Base-by-base conservation (phyloP, 176 grass and related monocot species). In the Alopecurus myosuroides region DNA sequence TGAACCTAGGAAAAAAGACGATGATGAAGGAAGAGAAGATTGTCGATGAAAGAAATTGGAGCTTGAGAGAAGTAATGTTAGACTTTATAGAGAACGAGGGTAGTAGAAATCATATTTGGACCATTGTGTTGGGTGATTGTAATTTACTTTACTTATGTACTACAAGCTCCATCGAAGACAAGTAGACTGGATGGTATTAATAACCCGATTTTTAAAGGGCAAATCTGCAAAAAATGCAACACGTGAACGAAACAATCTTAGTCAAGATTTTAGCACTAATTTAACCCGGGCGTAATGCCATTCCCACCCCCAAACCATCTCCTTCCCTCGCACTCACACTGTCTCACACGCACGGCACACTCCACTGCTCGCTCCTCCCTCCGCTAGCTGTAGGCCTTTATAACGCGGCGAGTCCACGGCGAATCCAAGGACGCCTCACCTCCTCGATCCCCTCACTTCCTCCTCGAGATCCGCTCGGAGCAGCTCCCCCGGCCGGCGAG, bases 311-410 rank as follows among this genome's bases (percentile, higher is more conserved):
- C 70, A 29, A 49, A 5, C 77, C 58, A 19, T 49, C 84, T 69
- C 13, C 58, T 51, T 50, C 36, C 7, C 73, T 40, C 41, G n/a
- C n/a, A 1, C 80, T 82, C 71, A 70, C 82, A 40, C 77, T 18
- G 33, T 78, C 76, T 10, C 68, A 20, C 64, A 40, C 46, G 12
- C 49, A 23, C 46, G 35, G 18, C 62, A 69, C 83, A 64, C 74
- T 49, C 55, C 79, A 73, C 64, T 70, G 58, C 64, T 71, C 28
- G 9, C 15, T 19, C 60, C 72, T 44, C 37, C 9, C 77, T 23
- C 7, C 69, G 70, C 82, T 75, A 70, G 60, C 82, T 81, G 82
- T 44, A 20, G 28, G 70, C 88, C 76, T 87, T 87, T 87, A 91
- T 87, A 87, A 80, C 85, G 58, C 89, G 81, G 75, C 66, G 85